Conservation (phyloP, 768 basidiomycete species). For the Pleurotus pulmonarius region DNA sequence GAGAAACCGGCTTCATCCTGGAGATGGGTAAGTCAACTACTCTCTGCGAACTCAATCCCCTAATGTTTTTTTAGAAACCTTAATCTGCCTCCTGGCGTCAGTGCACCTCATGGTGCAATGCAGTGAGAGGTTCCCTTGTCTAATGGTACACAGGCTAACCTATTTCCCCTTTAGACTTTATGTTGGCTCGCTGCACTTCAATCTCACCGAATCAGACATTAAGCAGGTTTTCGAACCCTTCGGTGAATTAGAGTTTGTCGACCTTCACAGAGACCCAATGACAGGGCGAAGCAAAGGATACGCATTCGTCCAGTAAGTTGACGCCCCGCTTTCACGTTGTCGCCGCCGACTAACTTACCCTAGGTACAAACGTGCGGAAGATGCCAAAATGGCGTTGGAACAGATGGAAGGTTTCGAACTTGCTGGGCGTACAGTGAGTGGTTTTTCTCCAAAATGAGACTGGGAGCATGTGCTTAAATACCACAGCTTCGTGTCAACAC, state of each 20-base stretch:
- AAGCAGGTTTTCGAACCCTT: conserved; percentile 99
- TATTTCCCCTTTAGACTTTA: conserved; percentile 63
- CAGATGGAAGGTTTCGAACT: conserved; percentile 99
- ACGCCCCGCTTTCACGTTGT: neutral
- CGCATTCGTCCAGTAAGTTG: conserved; percentile 87
- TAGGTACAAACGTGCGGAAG: conserved; percentile 87
- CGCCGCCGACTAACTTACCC: neutral
- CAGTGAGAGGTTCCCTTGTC: conserved; percentile 45
- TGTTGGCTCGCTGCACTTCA: conserved; percentile 95
- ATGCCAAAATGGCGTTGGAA: conserved; percentile 94
- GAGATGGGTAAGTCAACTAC: conserved; percentile 64
- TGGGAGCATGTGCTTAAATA: neutral
- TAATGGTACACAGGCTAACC: conserved; percentile 3
- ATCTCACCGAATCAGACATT: conserved; percentile 94
- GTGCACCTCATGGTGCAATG: conserved; percentile 77
- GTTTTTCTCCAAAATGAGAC: neutral
- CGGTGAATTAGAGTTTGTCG: conserved; percentile 96
- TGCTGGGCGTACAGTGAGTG: conserved; percentile 84
- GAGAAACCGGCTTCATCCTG: conserved; percentile 84
- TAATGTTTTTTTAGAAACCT: conserved; percentile 49
- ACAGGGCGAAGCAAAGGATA: conserved; percentile 97
- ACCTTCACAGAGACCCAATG: conserved; percentile 92
- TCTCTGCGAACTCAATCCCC: neutral
- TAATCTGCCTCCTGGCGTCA: conserved; percentile 82
- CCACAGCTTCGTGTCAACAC: conserved; percentile 82